These are phyloP conservation scores for Nyssa sinensis DNA, from an alignment of 148 eudicot species.

Conservation along the genomic window DNA sequence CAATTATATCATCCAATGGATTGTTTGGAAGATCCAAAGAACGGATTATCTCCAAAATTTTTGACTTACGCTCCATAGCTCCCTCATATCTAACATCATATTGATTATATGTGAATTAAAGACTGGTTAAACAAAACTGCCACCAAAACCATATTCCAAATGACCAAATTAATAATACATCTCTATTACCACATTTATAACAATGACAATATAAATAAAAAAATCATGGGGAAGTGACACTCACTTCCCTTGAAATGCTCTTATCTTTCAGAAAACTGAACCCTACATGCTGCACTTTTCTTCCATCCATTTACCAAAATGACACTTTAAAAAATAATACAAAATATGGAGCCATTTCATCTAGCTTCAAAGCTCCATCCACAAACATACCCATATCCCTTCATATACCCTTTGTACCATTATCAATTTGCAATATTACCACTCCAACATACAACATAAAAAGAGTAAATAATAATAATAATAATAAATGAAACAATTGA, in stretches of 20 bases:
- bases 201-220: background rate
- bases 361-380: background rate
- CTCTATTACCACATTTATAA: too few relatives aligned
- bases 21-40: constrained; percentile 91
- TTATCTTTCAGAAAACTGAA: background rate
- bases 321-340: too few relatives aligned
- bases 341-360: background rate
- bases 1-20: constrained; percentile 95
- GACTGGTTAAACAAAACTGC: background rate
- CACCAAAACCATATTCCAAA: too few relatives aligned
- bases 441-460: background rate
- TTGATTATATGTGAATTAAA: background rate
- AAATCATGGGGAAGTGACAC: background rate
- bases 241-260: background rate
- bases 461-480: too few relatives aligned
- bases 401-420: background rate
- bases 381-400: too few relatives aligned
- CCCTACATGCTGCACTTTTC: background rate
- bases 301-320: background rate
- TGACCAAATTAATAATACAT: too few relatives aligned
- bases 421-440: background rate
- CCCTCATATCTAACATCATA: constrained; percentile 62
- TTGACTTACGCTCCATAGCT: constrained; percentile 69
- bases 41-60: constrained; percentile 69
- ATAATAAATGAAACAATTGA: too few relatives aligned